Base-by-base conservation (phyloP, 2,329 filamentous ascomycete genomes). In the Claviceps humidiphila region DNA sequence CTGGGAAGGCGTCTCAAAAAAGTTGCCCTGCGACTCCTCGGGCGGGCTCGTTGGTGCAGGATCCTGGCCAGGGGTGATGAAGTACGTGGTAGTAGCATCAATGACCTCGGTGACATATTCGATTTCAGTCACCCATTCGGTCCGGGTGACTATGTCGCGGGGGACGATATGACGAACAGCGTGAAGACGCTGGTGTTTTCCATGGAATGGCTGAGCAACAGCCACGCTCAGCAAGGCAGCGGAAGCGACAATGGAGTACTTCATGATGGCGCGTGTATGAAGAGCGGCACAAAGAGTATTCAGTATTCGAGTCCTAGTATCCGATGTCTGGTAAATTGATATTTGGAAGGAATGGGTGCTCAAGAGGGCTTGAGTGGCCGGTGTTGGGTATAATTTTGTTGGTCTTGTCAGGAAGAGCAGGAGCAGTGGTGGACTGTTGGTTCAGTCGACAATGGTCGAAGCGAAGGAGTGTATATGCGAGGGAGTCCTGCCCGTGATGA, bases 61-160 rank as follows among this genome's bases (percentile, higher is more conserved):
- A 51, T 63, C 58, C 53, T 61, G 57, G 51, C 62, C 61, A 13
- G 71, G 68, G 24, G 62, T 64, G 61, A 77, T 59, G 58, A 66
- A 71, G 61, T 70, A 55, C 51, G 76, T 80, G 58, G 71, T 69
- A 57, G 68, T 72, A 39, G 68, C 66, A 58, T 78, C 76, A 51
- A 79, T 62, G 49, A 69, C 53, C 65, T 74, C 64, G 54, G 75
- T 73, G 55, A 80, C 68, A 48, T 63, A 66, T 56, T 61, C 72
- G 3, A 69, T 71, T 58, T 75, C 71, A 6, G 72, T 76, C 58
- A 77, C 74, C 68, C 73, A 77, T 59, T 72, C 72, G 51, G 70
- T 70, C 59, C 73, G 69, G 43, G 73, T 76, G 57, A 75, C 69
- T 14, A 76, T 53, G 20, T 63, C 71, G 49, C 67, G 66, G 56